A percentile compares a stretch with the other conserved stretches of the same genome.
phyloP scores from a whole-genome alignment of 228 moss, liverwort and hornwort genomes.

The Sphagnum magellanicum region DNA sequence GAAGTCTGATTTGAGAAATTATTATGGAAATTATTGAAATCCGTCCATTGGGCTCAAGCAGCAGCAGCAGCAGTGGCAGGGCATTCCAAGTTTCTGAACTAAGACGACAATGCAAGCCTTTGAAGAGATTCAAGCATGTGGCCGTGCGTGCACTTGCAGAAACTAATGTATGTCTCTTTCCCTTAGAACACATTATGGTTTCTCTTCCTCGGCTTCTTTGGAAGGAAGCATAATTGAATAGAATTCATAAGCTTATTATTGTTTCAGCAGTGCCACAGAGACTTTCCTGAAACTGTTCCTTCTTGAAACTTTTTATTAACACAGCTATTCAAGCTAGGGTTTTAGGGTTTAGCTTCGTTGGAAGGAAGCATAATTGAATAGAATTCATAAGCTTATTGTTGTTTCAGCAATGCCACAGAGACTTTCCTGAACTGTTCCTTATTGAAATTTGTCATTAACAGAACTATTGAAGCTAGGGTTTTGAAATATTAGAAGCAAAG shows the following conservation, averaged over 20 bases:
- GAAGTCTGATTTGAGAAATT: too few relatives aligned
- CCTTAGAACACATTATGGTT: too few relatives aligned
- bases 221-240: not conserved
- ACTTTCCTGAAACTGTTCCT: not conserved
- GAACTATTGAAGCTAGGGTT: too few relatives aligned
- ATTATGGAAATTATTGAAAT: too few relatives aligned
- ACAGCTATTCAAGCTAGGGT: not conserved
- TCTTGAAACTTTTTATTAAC: not conserved
- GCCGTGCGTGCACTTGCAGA: constrained; percentile 38
- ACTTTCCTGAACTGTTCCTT: too few relatives aligned
- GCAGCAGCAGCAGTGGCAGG: constrained; percentile 17
- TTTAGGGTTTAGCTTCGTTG: not conserved
- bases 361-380: not conserved
- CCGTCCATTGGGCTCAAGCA: not conserved
- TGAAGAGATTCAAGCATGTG: constrained; percentile 21
- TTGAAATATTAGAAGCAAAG: not conserved
- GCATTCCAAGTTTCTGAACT: constrained; percentile 13
- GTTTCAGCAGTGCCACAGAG: not conserved
- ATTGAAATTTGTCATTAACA: too few relatives aligned
- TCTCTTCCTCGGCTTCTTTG: constrained; percentile 5
- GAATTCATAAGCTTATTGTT: not conserved
- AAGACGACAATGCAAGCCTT: constrained; percentile 19
- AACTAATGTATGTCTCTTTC: constrained; percentile 20
- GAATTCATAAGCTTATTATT: not conserved
- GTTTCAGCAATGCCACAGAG: not conserved